A percentile compares a stretch with the other conserved stretches of the same genome.
Conservation (phyloP, 352 stramenopile species). For the Detonula confervacea region DNA sequence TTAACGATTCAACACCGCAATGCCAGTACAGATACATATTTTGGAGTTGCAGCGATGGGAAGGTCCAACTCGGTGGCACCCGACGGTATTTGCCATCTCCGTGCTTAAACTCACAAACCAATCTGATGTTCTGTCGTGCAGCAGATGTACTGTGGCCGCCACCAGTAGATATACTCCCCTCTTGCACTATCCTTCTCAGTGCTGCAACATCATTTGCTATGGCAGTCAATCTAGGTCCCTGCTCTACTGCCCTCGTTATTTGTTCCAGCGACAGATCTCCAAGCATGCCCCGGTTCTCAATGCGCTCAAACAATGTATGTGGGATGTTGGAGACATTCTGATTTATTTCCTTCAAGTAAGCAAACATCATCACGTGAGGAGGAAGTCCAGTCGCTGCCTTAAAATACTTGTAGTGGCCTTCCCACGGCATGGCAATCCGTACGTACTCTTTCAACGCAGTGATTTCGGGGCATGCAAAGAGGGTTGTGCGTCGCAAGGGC, state of each 20-base stretch:
- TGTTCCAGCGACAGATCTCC: neutral
- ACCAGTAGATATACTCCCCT: neutral
- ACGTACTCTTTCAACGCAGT: constrained; percentile 27
- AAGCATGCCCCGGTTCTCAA: neutral
- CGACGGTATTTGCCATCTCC: constrained; percentile 19
- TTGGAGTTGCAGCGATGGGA: constrained; percentile 12
- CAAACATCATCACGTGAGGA: constrained; percentile 25
- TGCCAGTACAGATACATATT: constrained; percentile 31
- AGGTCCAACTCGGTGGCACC: constrained; percentile 12
- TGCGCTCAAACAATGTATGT: neutral
- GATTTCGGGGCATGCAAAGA: constrained; percentile 15
- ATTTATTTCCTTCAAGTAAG: constrained; percentile 8
- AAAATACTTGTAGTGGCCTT: constrained; percentile 33
- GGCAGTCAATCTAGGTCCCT: neutral
- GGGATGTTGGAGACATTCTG: constrained; percentile 6
- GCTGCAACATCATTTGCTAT: neutral
- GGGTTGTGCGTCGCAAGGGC: neutral
- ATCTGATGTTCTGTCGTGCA: neutral
- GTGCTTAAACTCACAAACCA: neutral
- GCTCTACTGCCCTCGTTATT: neutral
- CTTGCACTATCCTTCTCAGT: neutral
- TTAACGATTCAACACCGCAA: neutral
- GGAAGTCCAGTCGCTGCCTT: constrained; percentile 7
- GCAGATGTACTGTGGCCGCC: neutral
- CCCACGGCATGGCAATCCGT: constrained; percentile 36